Conservation (phyloP, 768 basidiomycete genomes). For the Rhizopogon vesiculosus region DNA sequence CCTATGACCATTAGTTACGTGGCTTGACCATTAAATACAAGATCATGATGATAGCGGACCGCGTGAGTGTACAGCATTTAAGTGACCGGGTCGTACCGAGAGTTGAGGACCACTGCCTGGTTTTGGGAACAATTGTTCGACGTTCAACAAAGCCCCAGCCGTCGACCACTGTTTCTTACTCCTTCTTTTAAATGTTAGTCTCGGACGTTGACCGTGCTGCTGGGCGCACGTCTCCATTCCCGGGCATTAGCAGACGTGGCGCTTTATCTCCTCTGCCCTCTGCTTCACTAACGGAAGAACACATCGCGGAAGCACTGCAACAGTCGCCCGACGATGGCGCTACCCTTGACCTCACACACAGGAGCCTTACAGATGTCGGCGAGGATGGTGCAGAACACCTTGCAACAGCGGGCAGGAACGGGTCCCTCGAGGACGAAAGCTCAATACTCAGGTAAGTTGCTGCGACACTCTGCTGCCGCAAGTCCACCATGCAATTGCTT, state of each 20-base stretch:
- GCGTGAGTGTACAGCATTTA: constrained; percentile 14
- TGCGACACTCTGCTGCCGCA: constrained; percentile 3
- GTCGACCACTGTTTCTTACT: not conserved
- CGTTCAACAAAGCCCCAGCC: constrained; percentile 13
- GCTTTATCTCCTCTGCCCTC: constrained; percentile 26
- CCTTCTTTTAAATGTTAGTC: constrained; percentile 19
- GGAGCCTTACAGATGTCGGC: constrained; percentile 71
- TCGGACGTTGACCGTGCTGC: constrained; percentile 25
- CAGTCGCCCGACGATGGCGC: constrained; percentile 73
- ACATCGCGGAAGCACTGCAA: constrained; percentile 60
- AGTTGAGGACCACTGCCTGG: constrained; percentile 9
- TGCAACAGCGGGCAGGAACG: constrained; percentile 50
- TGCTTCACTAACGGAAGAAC: constrained; percentile 46
- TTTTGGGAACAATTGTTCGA: constrained; percentile 16
- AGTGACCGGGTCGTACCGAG: constrained; percentile 24
- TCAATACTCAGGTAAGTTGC: constrained; percentile 55
- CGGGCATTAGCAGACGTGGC: constrained; percentile 18
- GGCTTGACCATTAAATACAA: too few species aligned
- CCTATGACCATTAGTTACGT: not conserved
- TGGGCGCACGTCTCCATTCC: constrained; percentile 25
- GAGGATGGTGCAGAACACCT: constrained; percentile 74
- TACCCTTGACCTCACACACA: constrained; percentile 82
- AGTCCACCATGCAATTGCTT: constrained; percentile 5
- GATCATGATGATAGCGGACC: not conserved
- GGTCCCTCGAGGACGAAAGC: constrained; percentile 41